Evolutionary conservation across 306 rosid species (phyloP).

Genomic region (Cucumis cinereus): DNA sequence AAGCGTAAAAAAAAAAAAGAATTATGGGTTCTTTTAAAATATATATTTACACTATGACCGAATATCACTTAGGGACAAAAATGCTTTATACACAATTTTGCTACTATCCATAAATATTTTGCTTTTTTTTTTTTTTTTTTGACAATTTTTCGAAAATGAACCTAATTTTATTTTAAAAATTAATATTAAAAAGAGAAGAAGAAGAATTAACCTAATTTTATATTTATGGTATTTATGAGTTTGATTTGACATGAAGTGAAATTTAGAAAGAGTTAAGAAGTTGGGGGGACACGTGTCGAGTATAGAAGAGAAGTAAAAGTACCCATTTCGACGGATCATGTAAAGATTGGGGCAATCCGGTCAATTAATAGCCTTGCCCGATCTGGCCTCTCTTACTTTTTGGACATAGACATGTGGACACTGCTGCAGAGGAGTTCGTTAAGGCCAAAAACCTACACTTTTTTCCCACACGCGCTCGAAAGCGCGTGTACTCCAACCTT

Average conservation of each 20-base stretch:
- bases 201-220: no score
- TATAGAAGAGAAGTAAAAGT: not conserved
- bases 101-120: no score
- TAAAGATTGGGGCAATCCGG: not conserved
- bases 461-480: not conserved
- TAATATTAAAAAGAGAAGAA: no score
- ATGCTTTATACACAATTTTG: no score
- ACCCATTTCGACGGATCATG: not conserved
- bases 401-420: conserved; percentile 7
- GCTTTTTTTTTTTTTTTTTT: no score
- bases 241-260: not conserved
- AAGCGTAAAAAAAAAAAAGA: no score
- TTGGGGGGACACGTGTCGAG: not conserved
- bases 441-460: not conserved
- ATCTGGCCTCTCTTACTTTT: not conserved
- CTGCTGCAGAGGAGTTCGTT: conserved; percentile 1
- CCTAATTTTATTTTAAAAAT: no score
- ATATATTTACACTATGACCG: no score
- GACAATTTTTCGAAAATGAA: no score
- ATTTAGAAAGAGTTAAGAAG: not conserved
- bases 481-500: not conserved
- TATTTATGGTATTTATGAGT: not conserved
- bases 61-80: no score
- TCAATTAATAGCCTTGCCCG: conserved; percentile 1
- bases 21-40: no score